phyloP scores from a whole-genome alignment of 176 grass and related monocot genomes.

The Zea mays region Zm-B73-REFERENCE-NAM-5.0 NC_050098.1:219245501-219246000 shows the following conservation, averaged over 20 bases:
- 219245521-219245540: conserved; percentile 20
- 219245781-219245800: background rate
- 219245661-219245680: conserved; percentile 53
- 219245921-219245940: background rate
- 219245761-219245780: background rate
- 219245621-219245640: background rate
- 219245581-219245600: conserved; percentile 80
- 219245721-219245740: conserved; percentile 73
- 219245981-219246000: conserved; percentile 46
- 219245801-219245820: background rate
- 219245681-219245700: conserved; percentile 82
- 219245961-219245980: background rate
- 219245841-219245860: conserved; percentile 80
- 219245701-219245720: conserved; percentile 83
- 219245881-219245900: conserved; percentile 74
- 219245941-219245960: background rate
- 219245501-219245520: conserved; percentile 7
- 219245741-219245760: conserved; percentile 50
- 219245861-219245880: conserved; percentile 85
- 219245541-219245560: conserved; percentile 59
- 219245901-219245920: conserved; percentile 52
- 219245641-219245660: background rate
- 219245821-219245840: conserved; percentile 58
- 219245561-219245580: conserved; percentile 76
- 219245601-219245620: conserved; percentile 17